A percentile compares a stretch with the other conserved stretches of the same genome.
These are phyloP conservation scores for Aspergillus hortae DNA, from an alignment of 2,329 filamentous ascomycete species.

Conservation along the genomic window DNA sequence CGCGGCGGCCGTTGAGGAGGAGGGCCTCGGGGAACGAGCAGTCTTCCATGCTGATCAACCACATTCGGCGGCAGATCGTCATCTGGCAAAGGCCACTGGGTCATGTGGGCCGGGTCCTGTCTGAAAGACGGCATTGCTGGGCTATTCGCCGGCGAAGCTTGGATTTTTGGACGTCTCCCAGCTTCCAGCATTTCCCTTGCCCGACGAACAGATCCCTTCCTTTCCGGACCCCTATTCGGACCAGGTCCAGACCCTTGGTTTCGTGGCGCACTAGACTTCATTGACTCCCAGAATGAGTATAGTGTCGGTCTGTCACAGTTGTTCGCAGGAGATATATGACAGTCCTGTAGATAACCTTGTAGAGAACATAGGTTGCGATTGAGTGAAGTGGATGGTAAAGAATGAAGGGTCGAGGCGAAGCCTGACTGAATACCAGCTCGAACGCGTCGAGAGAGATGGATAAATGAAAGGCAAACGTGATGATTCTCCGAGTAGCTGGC, in stretches of 20 bases:
- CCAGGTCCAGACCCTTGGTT: constrained; percentile 9
- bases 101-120: constrained; percentile 30
- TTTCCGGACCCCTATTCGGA: constrained; percentile 12
- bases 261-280: constrained; percentile 16
- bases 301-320: background rate
- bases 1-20: constrained; percentile 42
- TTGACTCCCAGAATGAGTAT: constrained; percentile 11
- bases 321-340: no score
- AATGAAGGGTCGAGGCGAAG: background rate
- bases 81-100: constrained; percentile 47
- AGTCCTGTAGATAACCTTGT: no score
- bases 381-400: background rate
- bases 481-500: background rate
- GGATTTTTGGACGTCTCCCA: constrained; percentile 23
- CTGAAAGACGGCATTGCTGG: constrained; percentile 13
- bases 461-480: constrained; percentile 6
- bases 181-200: constrained; percentile 33
- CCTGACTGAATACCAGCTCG: constrained; percentile 10
- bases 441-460: constrained; percentile 6
- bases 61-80: constrained; percentile 23
- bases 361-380: constrained; percentile 3
- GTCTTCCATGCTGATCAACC: constrained; percentile 22
- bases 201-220: constrained; percentile 34
- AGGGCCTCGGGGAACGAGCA: constrained; percentile 31
- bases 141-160: constrained; percentile 10